Evolutionary conservation across 2,329 filamentous ascomycete genomes (phyloP), one percentile per base, ranked within the genome.

Genomic region (Didymella pomorum): DNA sequence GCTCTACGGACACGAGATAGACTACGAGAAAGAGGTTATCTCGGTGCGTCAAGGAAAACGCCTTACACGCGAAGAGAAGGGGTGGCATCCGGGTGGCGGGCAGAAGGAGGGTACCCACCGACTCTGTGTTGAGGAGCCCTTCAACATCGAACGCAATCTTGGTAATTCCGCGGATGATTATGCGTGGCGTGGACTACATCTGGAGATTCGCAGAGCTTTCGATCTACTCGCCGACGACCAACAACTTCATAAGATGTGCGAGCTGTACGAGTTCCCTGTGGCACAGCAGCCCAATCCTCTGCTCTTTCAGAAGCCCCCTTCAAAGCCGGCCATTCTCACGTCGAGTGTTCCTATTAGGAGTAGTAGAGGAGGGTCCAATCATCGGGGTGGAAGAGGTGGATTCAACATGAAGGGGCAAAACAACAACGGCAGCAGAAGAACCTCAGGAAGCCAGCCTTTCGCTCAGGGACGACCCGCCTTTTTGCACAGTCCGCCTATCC

Each of bases 131-230:
- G 95, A 99, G 74, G 95, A 99, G 76, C 95, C 95, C 0, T 99
- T 99, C 82, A 99, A 97, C 70, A 89, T 85, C 4, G 84, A 85
- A 33, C 87, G 95, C 41, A 99, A 99, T 74, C 82, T 99, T 44
- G 95, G 93, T 41, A 99, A 99, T 70, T 98, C 95, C 2, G 95
- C 93, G 9, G 95, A 99, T 73, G 93, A 97, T 74, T 96, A 91
- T 42, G 94, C 95, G 0, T 97, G 97, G 78, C 87, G 90, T 49
- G 95, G 95, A 1, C 85, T 99, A 28, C 95, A 99, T 74, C 78
- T 92, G 65, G 95, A 99, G 78, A 82, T 99, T 48, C 87, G 95
- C 61, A 86, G 93, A 65, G 95, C 95, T 0, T 98, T 97, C 73
- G 90, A 93, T 57, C 79, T 92, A 54, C 86, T 97, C 18, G 87